These are phyloP conservation scores for Pseudocohnilembus persalinus DNA, from an alignment of 169 alveolate species.

Conservation along the genomic window DNA sequence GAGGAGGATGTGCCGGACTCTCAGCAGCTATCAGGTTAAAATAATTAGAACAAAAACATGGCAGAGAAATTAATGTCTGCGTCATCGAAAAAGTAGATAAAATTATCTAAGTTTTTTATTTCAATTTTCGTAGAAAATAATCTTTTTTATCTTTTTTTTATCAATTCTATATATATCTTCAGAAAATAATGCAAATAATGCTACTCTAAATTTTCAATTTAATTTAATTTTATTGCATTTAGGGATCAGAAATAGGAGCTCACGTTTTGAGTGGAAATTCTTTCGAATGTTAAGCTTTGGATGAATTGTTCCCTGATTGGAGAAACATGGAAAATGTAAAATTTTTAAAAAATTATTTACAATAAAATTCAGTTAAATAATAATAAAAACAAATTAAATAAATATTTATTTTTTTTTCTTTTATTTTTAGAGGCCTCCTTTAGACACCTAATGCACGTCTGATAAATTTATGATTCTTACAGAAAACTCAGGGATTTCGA, in stretches of 20 bases:
- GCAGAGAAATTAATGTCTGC: constrained; percentile 66
- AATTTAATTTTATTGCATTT: not conserved
- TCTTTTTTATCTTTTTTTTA: no score
- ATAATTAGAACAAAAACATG: constrained; percentile 46
- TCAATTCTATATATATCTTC: no score
- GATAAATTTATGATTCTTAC: constrained; percentile 51
- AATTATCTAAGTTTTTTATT: no score
- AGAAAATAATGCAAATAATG: no score
- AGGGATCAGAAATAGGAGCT: constrained; percentile 82
- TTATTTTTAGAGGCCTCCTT: constrained; percentile 47
- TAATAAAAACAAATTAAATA: no score
- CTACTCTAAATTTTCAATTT: no score
- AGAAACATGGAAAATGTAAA: constrained; percentile 51
- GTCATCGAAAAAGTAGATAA: constrained; percentile 64
- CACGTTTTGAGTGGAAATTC: constrained; percentile 88
- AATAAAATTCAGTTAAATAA: no score
- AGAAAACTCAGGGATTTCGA: constrained; percentile 34
- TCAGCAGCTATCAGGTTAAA: constrained; percentile 81
- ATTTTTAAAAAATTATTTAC: not conserved
- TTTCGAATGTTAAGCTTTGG: constrained; percentile 81
- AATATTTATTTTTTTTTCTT: no score
- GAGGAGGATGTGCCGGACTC: constrained; percentile 91
- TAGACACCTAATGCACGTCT: constrained; percentile 50
- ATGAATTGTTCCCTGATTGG: constrained; percentile 82
- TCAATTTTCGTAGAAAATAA: no score